Conservation (phyloP, 352 stramenopile species). For the Blastocystis sp. region DNA sequence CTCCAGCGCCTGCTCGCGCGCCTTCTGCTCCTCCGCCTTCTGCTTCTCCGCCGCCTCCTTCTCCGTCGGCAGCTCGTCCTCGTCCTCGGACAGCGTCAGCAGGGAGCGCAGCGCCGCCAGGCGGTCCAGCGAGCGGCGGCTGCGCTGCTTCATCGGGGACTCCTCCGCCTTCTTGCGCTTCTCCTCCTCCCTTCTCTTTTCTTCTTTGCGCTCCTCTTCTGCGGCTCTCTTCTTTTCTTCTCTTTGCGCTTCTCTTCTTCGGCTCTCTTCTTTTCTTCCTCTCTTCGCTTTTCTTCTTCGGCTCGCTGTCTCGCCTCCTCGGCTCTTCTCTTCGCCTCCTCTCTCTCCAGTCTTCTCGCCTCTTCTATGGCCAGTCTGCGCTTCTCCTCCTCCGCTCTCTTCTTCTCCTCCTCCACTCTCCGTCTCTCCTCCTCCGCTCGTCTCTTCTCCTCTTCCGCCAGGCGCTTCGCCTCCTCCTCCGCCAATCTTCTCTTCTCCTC, state of each 20-base stretch:
- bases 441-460: constrained; percentile 25
- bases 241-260: background rate
- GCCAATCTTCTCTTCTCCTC: background rate
- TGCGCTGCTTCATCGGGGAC: background rate
- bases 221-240: background rate
- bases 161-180: constrained; percentile 26
- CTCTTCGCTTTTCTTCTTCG: background rate
- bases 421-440: background rate
- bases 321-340: constrained; percentile 6
- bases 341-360: background rate
- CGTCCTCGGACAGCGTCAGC: background rate
- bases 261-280: background rate
- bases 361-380: background rate
- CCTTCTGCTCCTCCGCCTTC: background rate
- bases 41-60: background rate
- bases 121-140: background rate
- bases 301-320: background rate
- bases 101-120: background rate
- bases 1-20: background rate
- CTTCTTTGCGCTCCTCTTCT: background rate
- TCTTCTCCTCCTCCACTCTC: background rate
- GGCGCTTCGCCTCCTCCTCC: constrained; percentile 15
- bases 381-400: background rate
- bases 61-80: background rate
- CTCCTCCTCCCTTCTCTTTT: constrained; percentile 10